Evolutionary conservation across 164 flowering plant genomes (phyloP), one percentile per base, ranked within the genome.

Genomic region (Taxillus chinensis): DNA sequence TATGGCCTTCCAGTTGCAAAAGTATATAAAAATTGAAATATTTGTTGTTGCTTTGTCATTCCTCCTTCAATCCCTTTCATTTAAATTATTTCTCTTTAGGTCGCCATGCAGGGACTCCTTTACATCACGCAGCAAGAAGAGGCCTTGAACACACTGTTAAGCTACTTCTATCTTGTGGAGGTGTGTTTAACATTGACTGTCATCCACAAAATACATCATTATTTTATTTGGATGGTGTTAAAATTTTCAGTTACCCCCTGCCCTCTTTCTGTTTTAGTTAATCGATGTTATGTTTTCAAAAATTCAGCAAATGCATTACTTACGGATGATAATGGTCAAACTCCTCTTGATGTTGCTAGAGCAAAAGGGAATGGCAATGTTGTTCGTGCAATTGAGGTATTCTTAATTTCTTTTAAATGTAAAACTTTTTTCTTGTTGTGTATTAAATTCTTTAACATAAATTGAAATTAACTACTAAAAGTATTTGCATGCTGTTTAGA

Each of bases 61-160:
- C 27, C 27, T 27, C 27, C 27, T 0, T 27, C 27, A 27, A 27
- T 27, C 16, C 16, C 39, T 57, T 41, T 43, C 40, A 57, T 6
- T 45, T 37, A 27, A 17, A 55, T 17, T 16, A 15, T n/a, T 63
- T 15, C 60, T 40, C 37, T 62, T 53, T 49, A 95, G 99, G 95
- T 43, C 78, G 83, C 64, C 80, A 83, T 65, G 90, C 75, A 7
- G 99, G 97, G 53, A 95, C 99, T 57, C 92, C 99, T 45, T 74
- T 95, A 53, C 99, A 95, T 77, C 97, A 95, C 75, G 97, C 99
- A 12, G 95, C 95, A 14, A 89, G 85, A 73, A 81, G 86, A 71
- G 97, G 99, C 57, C 85, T 86, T 55, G 81, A 79, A 4, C 70
- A 69, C 27, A 83, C 79, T 67, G 93, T 87, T 40, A 83, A 75